These are phyloP conservation scores for Parastagonospora avenae DNA, from an alignment of 2,329 filamentous ascomycete genomes.

Conservation along the genomic window DNA sequence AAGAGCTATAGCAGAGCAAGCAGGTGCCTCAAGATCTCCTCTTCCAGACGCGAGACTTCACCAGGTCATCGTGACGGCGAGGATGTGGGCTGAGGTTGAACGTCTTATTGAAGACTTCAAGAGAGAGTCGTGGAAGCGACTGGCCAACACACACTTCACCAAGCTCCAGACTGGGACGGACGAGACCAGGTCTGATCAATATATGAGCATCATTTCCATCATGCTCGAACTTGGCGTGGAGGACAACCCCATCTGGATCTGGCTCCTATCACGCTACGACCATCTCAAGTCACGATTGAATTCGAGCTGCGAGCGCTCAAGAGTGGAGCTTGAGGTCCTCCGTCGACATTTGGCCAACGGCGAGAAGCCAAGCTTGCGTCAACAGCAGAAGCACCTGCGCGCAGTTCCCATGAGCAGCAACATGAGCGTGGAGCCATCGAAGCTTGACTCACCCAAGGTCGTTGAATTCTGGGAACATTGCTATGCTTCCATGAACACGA, in stretches of 20 bases:
- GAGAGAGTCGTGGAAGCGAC: constrained; percentile 81
- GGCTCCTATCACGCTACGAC: constrained; percentile 88
- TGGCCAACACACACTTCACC: constrained; percentile 69
- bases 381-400: constrained; percentile 76
- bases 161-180: constrained; percentile 55
- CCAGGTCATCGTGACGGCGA: constrained; percentile 82
- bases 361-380: constrained; percentile 72
- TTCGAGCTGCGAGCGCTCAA: constrained; percentile 79
- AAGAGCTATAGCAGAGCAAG: constrained; percentile 65
- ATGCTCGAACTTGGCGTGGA: constrained; percentile 93
- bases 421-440: constrained; percentile 59
- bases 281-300: constrained; percentile 86
- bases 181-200: constrained; percentile 70
- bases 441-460: constrained; percentile 79
- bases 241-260: constrained; percentile 95
- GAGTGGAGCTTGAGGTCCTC: constrained; percentile 89
- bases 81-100: constrained; percentile 95
- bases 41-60: constrained; percentile 82
- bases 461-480: constrained; percentile 94
- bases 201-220: constrained; percentile 88
- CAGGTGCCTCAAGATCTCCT: constrained; percentile 55
- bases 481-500: constrained; percentile 70
- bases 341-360: constrained; percentile 77
- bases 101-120: constrained; percentile 87
- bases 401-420: constrained; percentile 69